A percentile compares a stretch with the other conserved stretches of the same genome.
Conservation (phyloP, 202 grass and related monocot genomes). For the Eragrostis tef region DNA sequence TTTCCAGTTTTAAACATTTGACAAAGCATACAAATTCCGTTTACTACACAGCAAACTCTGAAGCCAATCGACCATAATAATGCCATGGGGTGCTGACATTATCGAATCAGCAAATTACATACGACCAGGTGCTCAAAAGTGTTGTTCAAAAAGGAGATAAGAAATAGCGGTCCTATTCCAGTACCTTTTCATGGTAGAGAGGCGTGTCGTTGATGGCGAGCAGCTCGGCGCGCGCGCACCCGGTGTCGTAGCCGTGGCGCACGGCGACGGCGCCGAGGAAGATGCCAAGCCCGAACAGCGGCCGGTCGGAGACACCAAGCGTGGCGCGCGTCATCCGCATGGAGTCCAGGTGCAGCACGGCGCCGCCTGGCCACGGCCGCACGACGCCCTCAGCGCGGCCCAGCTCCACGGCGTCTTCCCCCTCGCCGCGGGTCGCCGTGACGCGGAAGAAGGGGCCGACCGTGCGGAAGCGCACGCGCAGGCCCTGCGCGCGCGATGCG, state of each 20-base stretch:
- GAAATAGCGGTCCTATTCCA: neutral
- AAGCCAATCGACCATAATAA: neutral
- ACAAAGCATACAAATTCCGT: no score
- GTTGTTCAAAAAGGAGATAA: no score
- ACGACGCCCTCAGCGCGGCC: slow-evolving; percentile 78
- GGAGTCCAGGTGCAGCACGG: slow-evolving; percentile 79
- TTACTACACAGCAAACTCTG: neutral
- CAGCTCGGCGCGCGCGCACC: slow-evolving; percentile 74
- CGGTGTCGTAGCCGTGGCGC: slow-evolving; percentile 79
- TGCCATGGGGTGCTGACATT: neutral
- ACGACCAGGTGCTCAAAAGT: neutral
- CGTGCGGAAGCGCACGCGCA: slow-evolving; percentile 57
- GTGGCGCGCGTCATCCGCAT: slow-evolving; percentile 74
- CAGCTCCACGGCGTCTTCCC: slow-evolving; percentile 42
- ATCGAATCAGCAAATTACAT: neutral
- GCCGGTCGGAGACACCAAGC: slow-evolving; percentile 48
- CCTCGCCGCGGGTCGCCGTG: slow-evolving; percentile 39
- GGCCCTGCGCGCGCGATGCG: slow-evolving; percentile 63
- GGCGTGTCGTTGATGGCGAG: slow-evolving; percentile 88
- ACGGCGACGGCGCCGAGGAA: slow-evolving; percentile 82
- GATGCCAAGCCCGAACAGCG: slow-evolving; percentile 81
- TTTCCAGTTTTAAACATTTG: no score
- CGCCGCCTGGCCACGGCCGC: slow-evolving; percentile 62
- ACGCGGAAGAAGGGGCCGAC: slow-evolving; percentile 75
- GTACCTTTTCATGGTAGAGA: slow-evolving; percentile 76